A percentile compares a stretch with the other conserved stretches of the same genome.
phyloP scores from a whole-genome alignment of 192 early-diverging fungal genomes.

The Podila minutissima region DNA sequence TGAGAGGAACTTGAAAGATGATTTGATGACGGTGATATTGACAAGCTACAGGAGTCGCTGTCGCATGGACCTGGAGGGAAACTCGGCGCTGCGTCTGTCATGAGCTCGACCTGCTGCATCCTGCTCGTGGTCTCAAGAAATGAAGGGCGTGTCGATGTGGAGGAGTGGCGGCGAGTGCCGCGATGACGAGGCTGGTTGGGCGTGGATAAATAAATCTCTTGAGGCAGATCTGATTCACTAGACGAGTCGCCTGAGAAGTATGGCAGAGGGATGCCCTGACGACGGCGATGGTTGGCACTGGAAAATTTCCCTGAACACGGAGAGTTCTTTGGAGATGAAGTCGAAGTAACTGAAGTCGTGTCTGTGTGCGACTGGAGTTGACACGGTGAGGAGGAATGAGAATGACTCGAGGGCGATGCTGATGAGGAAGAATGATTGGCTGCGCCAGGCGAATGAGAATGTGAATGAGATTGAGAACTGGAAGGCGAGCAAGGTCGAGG shows the following conservation, averaged over 20 bases:
- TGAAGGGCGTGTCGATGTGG: neutral
- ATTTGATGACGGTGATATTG: neutral
- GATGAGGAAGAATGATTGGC: neutral
- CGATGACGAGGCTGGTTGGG: neutral
- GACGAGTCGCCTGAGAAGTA: neutral
- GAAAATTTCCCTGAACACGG: neutral
- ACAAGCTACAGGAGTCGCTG: neutral
- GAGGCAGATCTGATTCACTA: conserved; percentile 8
- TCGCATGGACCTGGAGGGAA: neutral
- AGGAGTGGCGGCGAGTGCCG: neutral
- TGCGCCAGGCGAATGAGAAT: neutral
- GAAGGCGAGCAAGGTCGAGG: neutral
- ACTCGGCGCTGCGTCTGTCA: conserved; percentile 8
- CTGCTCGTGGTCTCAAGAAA: neutral
- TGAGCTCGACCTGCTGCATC: conserved; percentile 37
- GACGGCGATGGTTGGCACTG: conserved; percentile 12
- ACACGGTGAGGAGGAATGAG: conserved; percentile 4
- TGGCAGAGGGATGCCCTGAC: neutral
- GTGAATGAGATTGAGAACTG: neutral
- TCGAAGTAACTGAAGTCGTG: neutral
- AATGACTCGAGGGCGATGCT: neutral
- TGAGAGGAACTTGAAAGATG: neutral
- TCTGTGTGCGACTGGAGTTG: neutral
- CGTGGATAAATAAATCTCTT: neutral
- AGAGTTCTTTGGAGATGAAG: neutral